Percentiles rank a stretch among this genome's conserved stretches.
phyloP scores from a whole-genome alignment of 805 yeast genomes.

The Saccharomycopsis fibuligera region DNA sequence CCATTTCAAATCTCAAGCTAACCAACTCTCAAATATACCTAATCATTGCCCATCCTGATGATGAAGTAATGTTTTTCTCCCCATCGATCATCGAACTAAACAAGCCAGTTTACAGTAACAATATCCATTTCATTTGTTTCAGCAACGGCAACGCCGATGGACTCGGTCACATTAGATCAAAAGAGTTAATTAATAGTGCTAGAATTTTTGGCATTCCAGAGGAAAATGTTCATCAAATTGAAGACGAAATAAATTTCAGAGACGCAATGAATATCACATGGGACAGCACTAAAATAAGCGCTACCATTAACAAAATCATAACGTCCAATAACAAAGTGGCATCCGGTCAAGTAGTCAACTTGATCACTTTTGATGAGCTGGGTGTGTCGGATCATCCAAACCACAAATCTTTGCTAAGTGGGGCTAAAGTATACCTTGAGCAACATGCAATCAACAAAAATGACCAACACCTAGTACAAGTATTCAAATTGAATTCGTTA shows the following conservation, averaged over 20 bases:
- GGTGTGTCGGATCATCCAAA: slow-evolving; percentile 91
- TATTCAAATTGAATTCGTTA: slow-evolving; percentile 30
- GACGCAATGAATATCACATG: slow-evolving; percentile 71
- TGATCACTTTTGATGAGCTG: slow-evolving; percentile 71
- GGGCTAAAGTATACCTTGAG: slow-evolving; percentile 35
- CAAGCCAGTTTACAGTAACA: slow-evolving; percentile 42
- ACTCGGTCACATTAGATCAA: slow-evolving; percentile 54
- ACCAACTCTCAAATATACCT: slow-evolving; percentile 33
- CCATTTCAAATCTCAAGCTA: slow-evolving; percentile 9
- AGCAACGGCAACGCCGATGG: slow-evolving; percentile 76
- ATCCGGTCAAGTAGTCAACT: slow-evolving; percentile 23
- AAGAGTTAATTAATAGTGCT: slow-evolving; percentile 55
- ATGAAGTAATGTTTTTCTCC: slow-evolving; percentile 94
- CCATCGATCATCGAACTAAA: slow-evolving; percentile 61
- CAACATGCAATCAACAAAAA: slow-evolving; percentile 13
- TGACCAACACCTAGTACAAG: neutral
- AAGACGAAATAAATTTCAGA: slow-evolving; percentile 39
- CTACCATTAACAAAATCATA: slow-evolving; percentile 21
- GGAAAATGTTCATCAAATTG: slow-evolving; percentile 39
- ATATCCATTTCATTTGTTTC: slow-evolving; percentile 57
- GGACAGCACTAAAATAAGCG: slow-evolving; percentile 42
- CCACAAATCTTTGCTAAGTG: slow-evolving; percentile 60
- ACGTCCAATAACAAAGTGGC: neutral
- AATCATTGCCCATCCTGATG: slow-evolving; percentile 94
- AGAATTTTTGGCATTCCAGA: slow-evolving; percentile 44